A percentile compares a stretch with the other conserved stretches of the same genome.
phyloP scores from a whole-genome alignment of 345 rosid genomes.

The Gossypium thurberi region DNA sequence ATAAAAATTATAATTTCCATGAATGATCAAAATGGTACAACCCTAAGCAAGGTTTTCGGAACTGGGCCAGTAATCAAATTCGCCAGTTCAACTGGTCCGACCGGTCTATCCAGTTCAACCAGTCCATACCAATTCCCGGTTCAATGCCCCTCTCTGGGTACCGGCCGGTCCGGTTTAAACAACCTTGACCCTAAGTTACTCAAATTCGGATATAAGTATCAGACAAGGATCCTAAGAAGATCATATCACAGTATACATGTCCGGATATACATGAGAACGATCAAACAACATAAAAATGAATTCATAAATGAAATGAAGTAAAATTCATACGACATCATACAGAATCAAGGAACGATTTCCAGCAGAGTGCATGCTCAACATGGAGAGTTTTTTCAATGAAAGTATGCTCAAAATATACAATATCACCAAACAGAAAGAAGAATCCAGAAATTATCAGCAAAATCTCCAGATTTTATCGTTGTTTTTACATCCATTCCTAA shows the following conservation, averaged over 20 bases:
- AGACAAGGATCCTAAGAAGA: neutral
- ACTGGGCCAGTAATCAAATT: too few relatives aligned
- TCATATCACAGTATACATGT: neutral
- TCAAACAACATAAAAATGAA: neutral
- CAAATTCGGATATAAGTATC: neutral
- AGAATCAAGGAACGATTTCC: too few relatives aligned
- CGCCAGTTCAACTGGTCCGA: too few relatives aligned
- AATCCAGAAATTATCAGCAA: neutral
- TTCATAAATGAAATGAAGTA: too few relatives aligned
- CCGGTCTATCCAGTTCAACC: too few relatives aligned
- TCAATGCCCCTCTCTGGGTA: too few relatives aligned
- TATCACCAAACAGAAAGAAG: neutral
- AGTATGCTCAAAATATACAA: neutral
- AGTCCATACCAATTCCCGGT: too few relatives aligned
- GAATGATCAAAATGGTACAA: neutral
- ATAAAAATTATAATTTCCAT: neutral
- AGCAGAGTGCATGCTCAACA: neutral
- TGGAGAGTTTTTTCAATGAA: neutral
- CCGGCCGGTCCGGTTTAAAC: too few relatives aligned
- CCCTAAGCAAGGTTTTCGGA: neutral
- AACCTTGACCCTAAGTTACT: neutral
- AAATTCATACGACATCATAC: too few relatives aligned
- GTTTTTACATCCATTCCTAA: neutral
- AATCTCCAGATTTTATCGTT: neutral
- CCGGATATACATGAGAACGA: neutral